These are phyloP conservation scores for Leccinum subgranulosum DNA, from an alignment of 768 basidiomycete genomes.

Conservation along the genomic window DNA sequence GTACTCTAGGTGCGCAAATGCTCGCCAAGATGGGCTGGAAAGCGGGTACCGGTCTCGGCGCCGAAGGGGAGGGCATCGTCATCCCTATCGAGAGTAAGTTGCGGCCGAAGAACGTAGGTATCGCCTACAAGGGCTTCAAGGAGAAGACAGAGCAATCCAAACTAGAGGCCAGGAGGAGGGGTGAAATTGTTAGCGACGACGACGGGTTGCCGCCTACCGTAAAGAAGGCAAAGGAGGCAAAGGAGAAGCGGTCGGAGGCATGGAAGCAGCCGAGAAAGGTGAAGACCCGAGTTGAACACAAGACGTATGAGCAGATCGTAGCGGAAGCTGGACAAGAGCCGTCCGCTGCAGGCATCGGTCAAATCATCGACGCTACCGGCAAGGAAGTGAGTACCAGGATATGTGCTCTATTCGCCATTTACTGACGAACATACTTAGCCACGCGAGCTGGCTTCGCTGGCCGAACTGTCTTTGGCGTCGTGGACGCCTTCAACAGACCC, in stretches of 20 bases:
- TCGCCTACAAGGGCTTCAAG: constrained; percentile 82
- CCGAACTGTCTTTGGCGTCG: constrained; percentile 67
- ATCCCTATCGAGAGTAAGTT: constrained; percentile 83
- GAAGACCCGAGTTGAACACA: constrained; percentile 86
- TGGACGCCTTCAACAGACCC: constrained; percentile 90
- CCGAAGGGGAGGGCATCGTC: constrained; percentile 77
- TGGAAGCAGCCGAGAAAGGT: constrained; percentile 88
- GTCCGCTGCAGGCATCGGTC: constrained; percentile 59
- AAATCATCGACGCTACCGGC: constrained; percentile 93
- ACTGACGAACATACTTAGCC: constrained; percentile 44
- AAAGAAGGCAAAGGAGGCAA: constrained; percentile 48
- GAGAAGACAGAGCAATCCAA: constrained; percentile 87
- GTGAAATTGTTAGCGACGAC: constrained; percentile 73
- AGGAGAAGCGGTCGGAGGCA: constrained; percentile 64
- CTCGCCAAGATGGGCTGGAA: constrained; percentile 96
- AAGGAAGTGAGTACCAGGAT: constrained; percentile 62
- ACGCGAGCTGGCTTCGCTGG: constrained; percentile 83
- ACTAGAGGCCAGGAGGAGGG: constrained; percentile 70
- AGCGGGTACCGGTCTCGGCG: constrained; percentile 74
- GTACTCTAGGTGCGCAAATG: constrained; percentile 83
- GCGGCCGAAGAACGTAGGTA: constrained; percentile 82
- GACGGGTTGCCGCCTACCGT: constrained; percentile 37
- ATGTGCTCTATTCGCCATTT: not conserved
- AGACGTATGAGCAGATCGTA: constrained; percentile 95
- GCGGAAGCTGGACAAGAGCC: constrained; percentile 76